These are phyloP conservation scores for Phytophthora ohioensis DNA, from an alignment of 352 stramenopile genomes.

Conservation along the genomic window DNA sequence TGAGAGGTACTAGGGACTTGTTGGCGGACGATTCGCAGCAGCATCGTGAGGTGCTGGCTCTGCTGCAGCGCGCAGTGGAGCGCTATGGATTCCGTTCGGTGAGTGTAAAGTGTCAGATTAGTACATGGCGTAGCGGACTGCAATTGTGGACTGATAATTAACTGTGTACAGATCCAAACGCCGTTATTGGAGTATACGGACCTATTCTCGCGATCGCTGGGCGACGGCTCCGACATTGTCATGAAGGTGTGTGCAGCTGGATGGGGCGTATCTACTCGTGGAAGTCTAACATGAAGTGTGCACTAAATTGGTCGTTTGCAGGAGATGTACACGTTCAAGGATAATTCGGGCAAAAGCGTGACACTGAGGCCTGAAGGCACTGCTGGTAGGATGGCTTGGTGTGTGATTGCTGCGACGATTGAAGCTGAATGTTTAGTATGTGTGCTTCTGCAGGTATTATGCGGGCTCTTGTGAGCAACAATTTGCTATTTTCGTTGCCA, in stretches of 20 bases:
- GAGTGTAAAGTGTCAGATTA: background rate
- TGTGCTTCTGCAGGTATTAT: slow-evolving; percentile 62
- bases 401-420: background rate
- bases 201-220: slow-evolving; percentile 81
- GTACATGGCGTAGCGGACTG: background rate
- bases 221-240: slow-evolving; percentile 88
- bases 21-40: slow-evolving; percentile 68
- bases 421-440: background rate
- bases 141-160: background rate
- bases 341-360: slow-evolving; percentile 90
- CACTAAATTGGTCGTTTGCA: slow-evolving; percentile 30
- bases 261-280: too few species aligned
- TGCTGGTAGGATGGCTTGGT: slow-evolving; percentile 48
- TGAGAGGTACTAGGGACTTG: slow-evolving; percentile 82
- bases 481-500: slow-evolving; percentile 71
- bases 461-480: slow-evolving; percentile 82
- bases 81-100: slow-evolving; percentile 86
- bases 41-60: slow-evolving; percentile 66
- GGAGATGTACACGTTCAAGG: slow-evolving; percentile 92
- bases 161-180: slow-evolving; percentile 70
- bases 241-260: slow-evolving; percentile 66
- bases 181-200: slow-evolving; percentile 90
- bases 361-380: slow-evolving; percentile 88
- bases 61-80: slow-evolving; percentile 64
- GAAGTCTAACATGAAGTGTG: background rate